Evolutionary conservation across 306 rosid genomes (phyloP), one percentile per base, ranked within the genome.

Genomic region (Lathyrus aphaca): DNA sequence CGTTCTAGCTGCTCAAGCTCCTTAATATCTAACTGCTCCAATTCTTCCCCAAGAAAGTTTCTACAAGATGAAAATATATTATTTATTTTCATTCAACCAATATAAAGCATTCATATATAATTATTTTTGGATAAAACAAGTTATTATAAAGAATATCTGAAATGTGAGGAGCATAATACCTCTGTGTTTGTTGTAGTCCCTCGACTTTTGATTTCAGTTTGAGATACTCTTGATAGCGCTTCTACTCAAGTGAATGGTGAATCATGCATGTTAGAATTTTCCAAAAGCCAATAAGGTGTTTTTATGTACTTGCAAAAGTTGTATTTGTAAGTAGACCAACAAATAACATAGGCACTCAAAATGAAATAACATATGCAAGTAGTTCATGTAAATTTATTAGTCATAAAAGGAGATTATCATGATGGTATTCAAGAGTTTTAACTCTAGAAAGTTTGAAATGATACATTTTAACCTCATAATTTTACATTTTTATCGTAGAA

Each of bases 1-100:
- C 62, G 60, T 76, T 91, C 97, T 66, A 91, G 82, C 61, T 83
- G 89, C 65, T 80, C 86, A 37, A 91, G 91, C 30, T 91, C 92
- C 29, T 73, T 79, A 2, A 66, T 18, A 55, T 78, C 86, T 59
- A 91, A 64, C 37, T 79, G 75, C 38, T 85, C 89, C 82, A 91
- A 68, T 42, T 88, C 88, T 79, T 91, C 96, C 27, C 92, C 97
- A 77, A 86, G 88, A 54, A 91, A 44, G 73, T 81, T 77, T 55
- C 97, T 91, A 67, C 71, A 57, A 0, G 61, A 38, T 56, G 16
- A 13, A 38, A 0, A 64, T 18, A 35, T 48, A 51, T 56, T 58
- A 49, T 61, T 32, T 50, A 45, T 54, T 59, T 9, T 0, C 5
- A 66, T 35, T n/a, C 9, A 67, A 66, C 10, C 40, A 53, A 19